Evolutionary conservation across 176 grass and related monocot genomes (phyloP), one percentile per base, ranked within the genome.

Genomic region (Stipa capillata): DNA sequence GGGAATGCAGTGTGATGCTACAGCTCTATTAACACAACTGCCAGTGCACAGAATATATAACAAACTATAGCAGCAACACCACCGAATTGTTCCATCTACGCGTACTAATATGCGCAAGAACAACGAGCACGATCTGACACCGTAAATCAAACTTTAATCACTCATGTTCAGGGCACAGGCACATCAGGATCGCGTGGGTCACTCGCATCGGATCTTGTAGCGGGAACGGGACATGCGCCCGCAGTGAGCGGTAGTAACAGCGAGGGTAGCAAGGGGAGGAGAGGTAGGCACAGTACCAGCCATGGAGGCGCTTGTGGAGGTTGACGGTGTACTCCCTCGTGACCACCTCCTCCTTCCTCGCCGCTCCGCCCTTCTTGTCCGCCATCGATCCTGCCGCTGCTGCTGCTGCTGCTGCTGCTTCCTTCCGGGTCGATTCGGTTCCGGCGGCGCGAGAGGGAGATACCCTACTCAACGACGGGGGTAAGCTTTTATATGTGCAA

Each of bases 251-350:
- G 4, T 27, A 5, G 24, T 7, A 43, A 10, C 7, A n/a, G 16
- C 1, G 24, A 25, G 14, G 31, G 20, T 11, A 36, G 55, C 18
- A 20, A 47, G 18, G n/a, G 4, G 2, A 34, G 44, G 27, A 6
- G 66, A 72, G 14, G 36, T 79, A 83, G 89, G n/a, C n/a, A n/a
- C n/a, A 84, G 85, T 89, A 94, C 92, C 89, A 94, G 88, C 92
- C 81, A 82, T 94, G 92, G 86, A 94, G 89, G 66, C 89, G 92
- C 87, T 89, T 94, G 92, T 94, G 92, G 80, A 94, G 89, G 84
- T 89, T 94, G 81, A 94, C 71, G 73, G 90, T 92, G 90, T 90
- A 96, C 87, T 96, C 93, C 78, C 90, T 81, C 27, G 90, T 86
- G 6, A 92, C 93, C 44, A 96, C 93, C 82, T 96, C 93, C 57